These are phyloP conservation scores for Salix dunnii DNA, from an alignment of 345 rosid genomes.

Conservation along the genomic window DNA sequence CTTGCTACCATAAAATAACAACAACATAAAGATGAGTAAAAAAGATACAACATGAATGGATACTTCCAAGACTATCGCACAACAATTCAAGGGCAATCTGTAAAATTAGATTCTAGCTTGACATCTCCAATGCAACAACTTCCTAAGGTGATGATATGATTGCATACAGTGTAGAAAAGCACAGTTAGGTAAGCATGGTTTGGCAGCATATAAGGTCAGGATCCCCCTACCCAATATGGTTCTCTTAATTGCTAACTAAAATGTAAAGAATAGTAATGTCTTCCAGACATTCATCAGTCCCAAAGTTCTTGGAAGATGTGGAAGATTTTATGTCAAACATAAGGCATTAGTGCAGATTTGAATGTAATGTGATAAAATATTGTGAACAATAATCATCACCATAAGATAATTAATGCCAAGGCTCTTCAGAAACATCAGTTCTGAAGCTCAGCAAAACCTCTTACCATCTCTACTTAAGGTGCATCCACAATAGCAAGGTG, in stretches of 20 bases:
- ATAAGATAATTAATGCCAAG: not conserved
- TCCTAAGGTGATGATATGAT: not conserved
- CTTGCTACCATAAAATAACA: not conserved
- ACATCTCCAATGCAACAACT: not conserved
- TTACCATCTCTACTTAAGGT: not conserved
- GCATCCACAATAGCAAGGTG: not conserved
- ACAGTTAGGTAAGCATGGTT: not conserved
- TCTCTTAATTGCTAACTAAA: not conserved
- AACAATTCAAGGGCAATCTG: not conserved
- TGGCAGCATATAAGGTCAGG: not conserved
- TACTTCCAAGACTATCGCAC: not conserved
- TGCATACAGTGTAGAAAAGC: not conserved
- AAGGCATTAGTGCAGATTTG: not conserved
- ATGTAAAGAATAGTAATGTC: not conserved
- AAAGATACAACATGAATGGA: not conserved
- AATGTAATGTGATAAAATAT: not conserved
- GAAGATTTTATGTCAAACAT: not conserved
- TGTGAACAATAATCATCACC: not conserved
- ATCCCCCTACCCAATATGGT: not conserved
- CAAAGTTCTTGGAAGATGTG: not conserved
- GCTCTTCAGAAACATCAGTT: not conserved
- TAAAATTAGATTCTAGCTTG: not conserved
- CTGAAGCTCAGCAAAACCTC: not conserved
- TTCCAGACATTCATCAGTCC: not conserved
- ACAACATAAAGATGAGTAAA: not conserved